Base-by-base conservation (phyloP, 2,329 filamentous ascomycete genomes). In the Diaporthe vaccinii region DNA sequence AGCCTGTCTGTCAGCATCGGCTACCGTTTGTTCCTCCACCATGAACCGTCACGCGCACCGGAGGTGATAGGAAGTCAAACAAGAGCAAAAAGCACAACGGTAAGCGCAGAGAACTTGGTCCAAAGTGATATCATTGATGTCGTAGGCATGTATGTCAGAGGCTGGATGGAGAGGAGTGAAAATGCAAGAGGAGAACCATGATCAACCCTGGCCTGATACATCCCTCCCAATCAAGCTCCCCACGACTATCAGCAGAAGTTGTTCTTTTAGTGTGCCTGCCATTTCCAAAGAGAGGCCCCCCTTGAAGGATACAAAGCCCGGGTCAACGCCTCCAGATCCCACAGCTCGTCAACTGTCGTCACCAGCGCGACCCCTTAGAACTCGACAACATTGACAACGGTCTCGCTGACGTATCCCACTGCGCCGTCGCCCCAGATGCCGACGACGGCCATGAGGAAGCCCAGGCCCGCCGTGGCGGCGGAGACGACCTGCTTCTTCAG, bases 361-460 rank as follows among this genome's bases (percentile, higher is more conserved):
- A 31, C 14, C 25, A 31, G 17, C 17, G 36, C 17, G 2, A 8
- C 20, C 34, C 34, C 17, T 73, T 25, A 73, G 53, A 65, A 65
- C 58, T 73, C 58, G 17, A 65, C 34, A 22, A 75, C 74, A 34
- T 58, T 58, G 69, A 76, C 71, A 17, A 72, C 62, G 2, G 74
- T 59, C 74, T 70, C 74, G 58, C 67, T 51, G 49, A 71, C 65
- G 44, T 74, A 77, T 22, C 71, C 31, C 12, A 59, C 61, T 7
- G 68, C 71, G 17, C 76, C 53, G 31, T 75, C 74, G 28, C 75
- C 62, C 75, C 91, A 93, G 79, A 93, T 89, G 22, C 91, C 91
- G 49, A 93, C 84, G 25, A 93, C 86, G 28, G 91, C 88, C 85
- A 93, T 88, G 72, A 86, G 82, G 82, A 93, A 93, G 5, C 88